These are phyloP conservation scores for Crucihimalaya himalaica DNA, from an alignment of 345 rosid genomes.

Conservation along the genomic window DNA sequence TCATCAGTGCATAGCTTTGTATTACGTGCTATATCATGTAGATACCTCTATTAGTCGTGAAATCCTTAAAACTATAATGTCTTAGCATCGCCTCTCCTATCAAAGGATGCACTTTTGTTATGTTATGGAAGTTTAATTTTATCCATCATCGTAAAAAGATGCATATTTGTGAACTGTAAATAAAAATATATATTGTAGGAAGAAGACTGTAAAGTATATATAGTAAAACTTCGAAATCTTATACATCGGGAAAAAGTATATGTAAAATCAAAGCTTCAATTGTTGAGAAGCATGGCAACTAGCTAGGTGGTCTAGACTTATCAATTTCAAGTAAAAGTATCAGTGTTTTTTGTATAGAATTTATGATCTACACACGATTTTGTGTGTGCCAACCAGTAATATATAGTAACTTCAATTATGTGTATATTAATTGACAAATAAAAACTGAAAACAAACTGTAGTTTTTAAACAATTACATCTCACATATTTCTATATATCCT, in stretches of 20 bases:
- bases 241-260: neutral
- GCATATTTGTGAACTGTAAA: neutral
- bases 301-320: neutral
- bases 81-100: neutral
- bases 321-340: neutral
- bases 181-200: neutral
- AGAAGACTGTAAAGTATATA: neutral
- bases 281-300: neutral
- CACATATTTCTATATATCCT: too few relatives aligned
- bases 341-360: neutral
- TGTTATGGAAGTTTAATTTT: neutral
- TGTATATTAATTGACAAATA: neutral
- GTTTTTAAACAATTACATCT: too few relatives aligned
- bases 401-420: neutral
- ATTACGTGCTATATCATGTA: neutral
- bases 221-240: neutral
- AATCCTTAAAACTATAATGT: neutral
- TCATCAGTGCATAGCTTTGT: constrained; percentile 9
- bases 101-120: neutral
- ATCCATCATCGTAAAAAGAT: neutral
- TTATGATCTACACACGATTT: neutral
- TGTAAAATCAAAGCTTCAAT: neutral
- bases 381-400: too few relatives aligned
- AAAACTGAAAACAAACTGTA: too few relatives aligned
- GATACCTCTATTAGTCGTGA: constrained; percentile 1